phyloP scores from a whole-genome alignment of 2,329 filamentous ascomycete species.

The Neonectria neomacrospora region DNA sequence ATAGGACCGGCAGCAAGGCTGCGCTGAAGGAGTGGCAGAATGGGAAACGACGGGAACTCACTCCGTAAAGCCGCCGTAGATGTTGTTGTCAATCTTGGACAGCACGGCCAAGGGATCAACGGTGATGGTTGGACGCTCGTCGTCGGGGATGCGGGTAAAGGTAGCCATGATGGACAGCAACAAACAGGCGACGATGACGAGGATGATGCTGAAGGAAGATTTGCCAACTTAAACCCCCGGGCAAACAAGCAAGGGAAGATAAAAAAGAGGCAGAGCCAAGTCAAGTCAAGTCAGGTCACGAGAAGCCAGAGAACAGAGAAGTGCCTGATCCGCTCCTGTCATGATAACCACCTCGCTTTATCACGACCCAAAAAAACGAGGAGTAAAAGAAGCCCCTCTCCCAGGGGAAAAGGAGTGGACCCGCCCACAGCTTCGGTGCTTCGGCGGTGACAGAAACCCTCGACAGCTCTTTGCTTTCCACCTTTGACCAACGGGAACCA shows the following conservation, averaged over 20 bases:
- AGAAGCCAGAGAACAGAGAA: neutral
- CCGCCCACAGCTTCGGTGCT: conserved; percentile 13
- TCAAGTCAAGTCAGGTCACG: conserved; percentile 5
- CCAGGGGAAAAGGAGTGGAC: neutral
- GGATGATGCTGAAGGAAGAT: neutral
- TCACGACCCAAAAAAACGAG: neutral
- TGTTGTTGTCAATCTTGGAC: conserved; percentile 81
- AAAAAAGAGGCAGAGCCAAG: neutral
- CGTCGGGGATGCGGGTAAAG: conserved; percentile 74
- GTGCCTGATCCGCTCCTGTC: neutral
- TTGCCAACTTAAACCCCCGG: neutral
- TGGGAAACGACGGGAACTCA: conserved; percentile 60
- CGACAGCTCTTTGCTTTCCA: no score
- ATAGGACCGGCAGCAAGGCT: neutral
- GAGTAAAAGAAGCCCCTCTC: no score
- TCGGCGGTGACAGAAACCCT: conserved; percentile 12
- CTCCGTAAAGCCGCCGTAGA: conserved; percentile 89
- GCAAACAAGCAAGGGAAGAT: neutral
- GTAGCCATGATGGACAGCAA: conserved; percentile 69
- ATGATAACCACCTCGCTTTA: neutral
- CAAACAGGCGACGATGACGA: neutral
- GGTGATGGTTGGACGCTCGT: conserved; percentile 71
- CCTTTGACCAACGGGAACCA: no score
- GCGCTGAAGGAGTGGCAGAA: neutral
- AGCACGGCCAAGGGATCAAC: conserved; percentile 73